These are phyloP conservation scores for Parvularia atlantis DNA, from an alignment of 78 protist species.

Conservation along the genomic window DNA sequence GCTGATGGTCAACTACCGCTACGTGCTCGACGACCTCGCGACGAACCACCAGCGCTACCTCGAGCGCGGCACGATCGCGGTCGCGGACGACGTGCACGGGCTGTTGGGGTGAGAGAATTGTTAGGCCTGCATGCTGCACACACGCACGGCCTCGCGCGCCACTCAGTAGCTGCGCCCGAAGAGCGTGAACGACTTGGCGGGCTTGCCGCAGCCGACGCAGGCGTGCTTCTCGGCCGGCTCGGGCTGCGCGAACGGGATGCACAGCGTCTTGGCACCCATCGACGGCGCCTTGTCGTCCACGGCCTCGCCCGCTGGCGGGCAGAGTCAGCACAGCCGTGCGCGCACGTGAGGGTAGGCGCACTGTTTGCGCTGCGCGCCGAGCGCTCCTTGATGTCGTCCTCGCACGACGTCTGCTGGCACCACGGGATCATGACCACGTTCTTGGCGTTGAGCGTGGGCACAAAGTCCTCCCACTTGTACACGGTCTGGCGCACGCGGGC, in stretches of 20 bases:
- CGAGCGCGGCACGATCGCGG: too few relatives aligned
- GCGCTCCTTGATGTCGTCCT: slow-evolving; percentile 66
- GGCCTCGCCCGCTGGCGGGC: not conserved
- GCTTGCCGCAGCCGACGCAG: slow-evolving; percentile 13
- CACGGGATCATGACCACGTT: slow-evolving; percentile 59
- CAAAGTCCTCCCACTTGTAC: slow-evolving; percentile 61
- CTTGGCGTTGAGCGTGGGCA: slow-evolving; percentile 50
- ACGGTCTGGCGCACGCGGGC: not conserved
- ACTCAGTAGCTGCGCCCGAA: slow-evolving; percentile 23
- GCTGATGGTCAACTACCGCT: slow-evolving; percentile 40
- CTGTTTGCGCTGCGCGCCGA: not conserved
- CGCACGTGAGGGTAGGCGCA: not conserved
- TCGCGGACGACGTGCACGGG: too few relatives aligned
- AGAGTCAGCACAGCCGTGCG: not conserved
- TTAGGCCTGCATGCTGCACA: too few relatives aligned
- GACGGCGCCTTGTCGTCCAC: slow-evolving; percentile 26
- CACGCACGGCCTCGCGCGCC: too few relatives aligned
- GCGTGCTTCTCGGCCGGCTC: not conserved
- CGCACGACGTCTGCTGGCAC: slow-evolving; percentile 68
- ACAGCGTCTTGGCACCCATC: slow-evolving; percentile 82
- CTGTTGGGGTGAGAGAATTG: too few relatives aligned
- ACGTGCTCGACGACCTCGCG: not conserved
- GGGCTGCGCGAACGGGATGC: slow-evolving; percentile 74
- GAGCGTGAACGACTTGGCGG: slow-evolving; percentile 6
- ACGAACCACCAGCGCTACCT: not conserved